A percentile compares a stretch with the other conserved stretches of the same genome.
Conservation (phyloP, 108 stramenopile genomes). For the Hondaea fermentalgiana region DNA sequence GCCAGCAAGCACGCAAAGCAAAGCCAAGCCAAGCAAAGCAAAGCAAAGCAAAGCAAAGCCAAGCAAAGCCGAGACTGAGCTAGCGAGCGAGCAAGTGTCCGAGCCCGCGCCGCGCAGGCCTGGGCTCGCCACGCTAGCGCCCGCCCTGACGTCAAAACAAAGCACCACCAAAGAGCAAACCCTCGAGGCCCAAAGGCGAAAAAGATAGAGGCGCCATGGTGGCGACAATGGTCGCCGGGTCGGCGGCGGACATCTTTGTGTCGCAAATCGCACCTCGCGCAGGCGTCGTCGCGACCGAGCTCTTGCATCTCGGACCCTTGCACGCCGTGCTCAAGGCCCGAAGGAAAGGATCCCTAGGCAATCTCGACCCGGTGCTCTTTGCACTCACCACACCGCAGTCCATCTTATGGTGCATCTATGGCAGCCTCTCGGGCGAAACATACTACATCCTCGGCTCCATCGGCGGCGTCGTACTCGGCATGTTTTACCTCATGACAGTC, state of each 20-base stretch:
- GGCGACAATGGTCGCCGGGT: too few relatives aligned
- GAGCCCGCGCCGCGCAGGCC: too few relatives aligned
- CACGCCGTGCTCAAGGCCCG: not conserved
- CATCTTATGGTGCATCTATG: not conserved
- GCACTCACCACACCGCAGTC: not conserved
- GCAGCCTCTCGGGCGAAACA: not conserved
- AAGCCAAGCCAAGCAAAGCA: too few relatives aligned
- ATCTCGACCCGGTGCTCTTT: not conserved
- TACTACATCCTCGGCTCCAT: not conserved
- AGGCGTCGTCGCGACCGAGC: not conserved
- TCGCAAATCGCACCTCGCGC: not conserved
- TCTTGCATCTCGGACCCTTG: not conserved
- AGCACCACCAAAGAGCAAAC: too few relatives aligned
- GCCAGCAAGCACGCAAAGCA: too few relatives aligned
- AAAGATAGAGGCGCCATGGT: too few relatives aligned
- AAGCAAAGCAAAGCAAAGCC: too few relatives aligned
- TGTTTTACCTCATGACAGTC: not conserved
- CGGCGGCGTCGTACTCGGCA: not conserved
- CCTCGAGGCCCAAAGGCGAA: too few relatives aligned
- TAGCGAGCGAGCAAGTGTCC: too few relatives aligned
- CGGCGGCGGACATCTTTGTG: not conserved
- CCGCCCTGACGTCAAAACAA: too few relatives aligned
- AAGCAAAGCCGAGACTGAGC: too few relatives aligned
- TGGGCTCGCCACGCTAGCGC: too few relatives aligned
- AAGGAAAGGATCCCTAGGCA: not conserved